Evolutionary conservation across 306 rosid genomes (phyloP).

Genomic region (Gillenia trifoliata): DNA sequence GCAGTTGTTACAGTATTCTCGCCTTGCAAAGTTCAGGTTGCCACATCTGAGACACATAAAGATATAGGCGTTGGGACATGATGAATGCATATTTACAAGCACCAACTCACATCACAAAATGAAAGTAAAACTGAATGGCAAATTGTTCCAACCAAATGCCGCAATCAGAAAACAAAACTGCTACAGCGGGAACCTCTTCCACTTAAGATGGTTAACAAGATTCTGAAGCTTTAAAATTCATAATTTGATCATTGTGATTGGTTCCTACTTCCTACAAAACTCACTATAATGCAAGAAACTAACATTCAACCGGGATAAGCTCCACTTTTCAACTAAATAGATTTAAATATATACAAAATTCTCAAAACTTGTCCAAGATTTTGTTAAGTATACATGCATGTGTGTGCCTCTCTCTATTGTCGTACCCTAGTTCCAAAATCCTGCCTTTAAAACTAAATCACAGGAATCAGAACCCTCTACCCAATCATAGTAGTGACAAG

Average conservation of each 20-base stretch:
- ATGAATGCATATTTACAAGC: background rate
- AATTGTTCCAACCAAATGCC: background rate
- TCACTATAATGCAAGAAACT: background rate
- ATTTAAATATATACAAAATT: background rate
- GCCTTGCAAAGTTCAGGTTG: slow-evolving; percentile 91
- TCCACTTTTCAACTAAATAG: background rate
- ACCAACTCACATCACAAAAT: background rate
- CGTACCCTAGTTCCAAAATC: background rate
- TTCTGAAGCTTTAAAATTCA: background rate
- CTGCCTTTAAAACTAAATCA: background rate
- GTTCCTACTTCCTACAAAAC: background rate
- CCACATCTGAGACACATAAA: slow-evolving; percentile 56
- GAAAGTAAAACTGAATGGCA: background rate
- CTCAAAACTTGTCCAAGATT: background rate
- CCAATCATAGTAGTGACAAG: background rate
- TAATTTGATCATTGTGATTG: background rate
- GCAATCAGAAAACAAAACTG: background rate
- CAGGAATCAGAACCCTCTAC: background rate
- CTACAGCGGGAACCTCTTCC: background rate
- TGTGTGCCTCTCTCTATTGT: background rate
- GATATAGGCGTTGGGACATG: background rate
- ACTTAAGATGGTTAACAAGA: background rate
- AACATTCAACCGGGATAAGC: background rate
- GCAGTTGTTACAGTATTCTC: slow-evolving; percentile 84
- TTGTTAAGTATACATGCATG: background rate